Evolutionary conservation across 2,329 filamentous ascomycete genomes (phyloP), one percentile per base, ranked within the genome.

Genomic region (Pyrenophora graminea): DNA sequence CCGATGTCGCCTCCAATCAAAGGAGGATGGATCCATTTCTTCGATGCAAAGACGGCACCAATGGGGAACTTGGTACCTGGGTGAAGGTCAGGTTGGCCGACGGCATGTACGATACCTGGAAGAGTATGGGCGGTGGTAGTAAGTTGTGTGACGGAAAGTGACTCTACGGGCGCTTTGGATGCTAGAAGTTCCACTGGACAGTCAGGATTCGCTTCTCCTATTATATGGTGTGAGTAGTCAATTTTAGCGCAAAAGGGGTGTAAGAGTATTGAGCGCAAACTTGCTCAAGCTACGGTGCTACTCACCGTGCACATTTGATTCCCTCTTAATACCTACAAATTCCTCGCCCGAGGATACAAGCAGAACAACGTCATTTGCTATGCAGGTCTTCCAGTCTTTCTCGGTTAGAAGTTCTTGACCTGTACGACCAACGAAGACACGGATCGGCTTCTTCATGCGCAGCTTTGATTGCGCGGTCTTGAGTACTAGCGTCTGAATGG

Each of bases 1-100:
- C 71, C 73, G 41, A 76, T 74, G 37, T 76, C 71, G 4, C 67
- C 57, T 2, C 73, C 72, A 8, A 75, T 74, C 9, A 76, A 56
- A 13, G 67, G 70, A 13, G 71, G 72, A 45, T 75, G 70, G 15
- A 75, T 67, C 62, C 70, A 75, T 51, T 55, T 59, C 27, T 62
- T 55, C 0, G 66, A 70, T 7, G 67, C 65, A 39, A 75, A 74
- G 6, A 72, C 70, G 2, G 69, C 67, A 10, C 71, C 71, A 18
- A 75, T 71, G 2, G 72, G 72, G 17, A 70, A 75, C 43, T 71
- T 72, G 10, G 63, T 69, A 6, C 72, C 72, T 6, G 69, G 69
- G 33, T 74, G 69, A 1, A 75, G 51, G 55, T 75, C 70, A 2
- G 74, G 71, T 44, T 73, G 72, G 13, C 62, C 72, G 3, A 69